A percentile compares a stretch with the other conserved stretches of the same genome.
Conservation (phyloP, 768 basidiomycete genomes). For the Strobilomyces dryophilus region DNA sequence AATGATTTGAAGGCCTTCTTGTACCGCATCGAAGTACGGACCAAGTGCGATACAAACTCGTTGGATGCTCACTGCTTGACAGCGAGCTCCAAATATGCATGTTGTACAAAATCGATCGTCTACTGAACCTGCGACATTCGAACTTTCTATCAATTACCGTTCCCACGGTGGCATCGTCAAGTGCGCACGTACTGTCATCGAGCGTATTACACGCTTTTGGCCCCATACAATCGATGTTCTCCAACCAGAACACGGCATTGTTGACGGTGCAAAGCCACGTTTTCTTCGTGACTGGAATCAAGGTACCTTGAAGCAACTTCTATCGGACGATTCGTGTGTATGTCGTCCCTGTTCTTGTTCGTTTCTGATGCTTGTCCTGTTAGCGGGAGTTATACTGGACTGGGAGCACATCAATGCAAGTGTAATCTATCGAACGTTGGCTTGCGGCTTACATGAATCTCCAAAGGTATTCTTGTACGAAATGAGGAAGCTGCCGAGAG, state of each 20-base stretch:
- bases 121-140: conserved; percentile 41
- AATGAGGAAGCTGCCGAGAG: conserved; percentile 47
- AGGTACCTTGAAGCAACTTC: conserved; percentile 52
- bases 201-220: conserved; percentile 60
- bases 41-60: background rate
- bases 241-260: conserved; percentile 49
- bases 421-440: background rate
- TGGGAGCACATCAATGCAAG: conserved; percentile 65
- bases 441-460: background rate
- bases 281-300: conserved; percentile 51
- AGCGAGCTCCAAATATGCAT: conserved; percentile 21
- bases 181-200: conserved; percentile 61
- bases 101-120: conserved; percentile 13
- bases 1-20: conserved; percentile 67
- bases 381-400: conserved; percentile 49
- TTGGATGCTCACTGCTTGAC: background rate
- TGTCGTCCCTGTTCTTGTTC: background rate
- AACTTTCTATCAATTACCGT: conserved; percentile 61
- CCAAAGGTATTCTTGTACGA: conserved; percentile 64
- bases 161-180: conserved; percentile 72
- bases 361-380: conserved; percentile 9
- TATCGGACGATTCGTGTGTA: conserved; percentile 46
- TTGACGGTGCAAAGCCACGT: conserved; percentile 51
- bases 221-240: conserved; percentile 60
- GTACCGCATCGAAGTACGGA: conserved; percentile 53